Evolutionary conservation across 1,139 yeast genomes (phyloP).

Genomic region (Diutina mesorugosa): DNA sequence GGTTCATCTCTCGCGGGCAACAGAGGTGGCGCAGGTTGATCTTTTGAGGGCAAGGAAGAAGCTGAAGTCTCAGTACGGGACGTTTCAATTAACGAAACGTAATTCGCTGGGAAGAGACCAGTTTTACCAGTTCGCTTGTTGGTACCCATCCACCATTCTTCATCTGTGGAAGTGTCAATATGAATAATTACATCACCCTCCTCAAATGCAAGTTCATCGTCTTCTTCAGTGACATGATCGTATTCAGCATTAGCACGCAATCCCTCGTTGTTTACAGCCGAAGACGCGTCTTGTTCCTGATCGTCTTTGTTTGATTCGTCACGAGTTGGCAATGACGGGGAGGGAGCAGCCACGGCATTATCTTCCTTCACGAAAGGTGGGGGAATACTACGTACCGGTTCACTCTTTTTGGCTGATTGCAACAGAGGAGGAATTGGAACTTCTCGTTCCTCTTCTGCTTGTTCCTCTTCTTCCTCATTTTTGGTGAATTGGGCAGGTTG

Average conservation of each 20-base stretch:
- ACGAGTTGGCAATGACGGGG: neutral
- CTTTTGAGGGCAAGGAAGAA: neutral
- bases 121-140: conserved; percentile 6
- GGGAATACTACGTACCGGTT: neutral
- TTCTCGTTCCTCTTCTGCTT: conserved; percentile 9
- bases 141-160: conserved; percentile 10
- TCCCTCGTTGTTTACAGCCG: neutral
- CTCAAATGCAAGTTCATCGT: conserved; percentile 7
- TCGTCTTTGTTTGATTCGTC: neutral
- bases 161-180: conserved; percentile 8
- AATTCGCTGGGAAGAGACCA: conserved; percentile 9
- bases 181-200: conserved; percentile 8
- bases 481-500: conserved; percentile 3
- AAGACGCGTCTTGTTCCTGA: neutral
- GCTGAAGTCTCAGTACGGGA: neutral
- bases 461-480: conserved; percentile 9
- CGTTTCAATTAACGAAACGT: conserved; percentile 4
- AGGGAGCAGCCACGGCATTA: neutral
- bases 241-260: conserved; percentile 6
- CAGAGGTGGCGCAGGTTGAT: neutral
- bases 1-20: neutral
- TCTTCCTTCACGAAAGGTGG: neutral
- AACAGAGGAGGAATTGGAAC: conserved; percentile 7
- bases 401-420: conserved; percentile 4
- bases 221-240: conserved; percentile 8